These are phyloP conservation scores for Russula olivacea DNA, from an alignment of 768 basidiomycete genomes.

Conservation along the genomic window DNA sequence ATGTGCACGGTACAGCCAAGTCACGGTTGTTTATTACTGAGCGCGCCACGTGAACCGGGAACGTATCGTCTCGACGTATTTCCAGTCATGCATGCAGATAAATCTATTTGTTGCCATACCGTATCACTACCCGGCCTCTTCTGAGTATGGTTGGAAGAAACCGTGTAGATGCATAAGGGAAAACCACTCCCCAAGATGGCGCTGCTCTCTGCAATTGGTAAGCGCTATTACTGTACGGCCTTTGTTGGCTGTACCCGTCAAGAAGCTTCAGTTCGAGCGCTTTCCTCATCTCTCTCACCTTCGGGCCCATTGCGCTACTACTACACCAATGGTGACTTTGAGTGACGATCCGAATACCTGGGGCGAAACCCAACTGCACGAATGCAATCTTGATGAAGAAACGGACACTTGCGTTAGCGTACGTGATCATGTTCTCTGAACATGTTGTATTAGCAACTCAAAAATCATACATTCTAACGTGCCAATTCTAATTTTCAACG, in stretches of 20 bases:
- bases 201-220: background rate
- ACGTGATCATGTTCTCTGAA: background rate
- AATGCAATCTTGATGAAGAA: background rate
- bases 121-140: too few species aligned
- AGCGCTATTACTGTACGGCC: background rate
- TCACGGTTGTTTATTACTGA: background rate
- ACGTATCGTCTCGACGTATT: background rate
- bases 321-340: background rate
- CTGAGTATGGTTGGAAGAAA: background rate
- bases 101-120: background rate
- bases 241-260: background rate
- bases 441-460: background rate
- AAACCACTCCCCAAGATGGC: too few species aligned
- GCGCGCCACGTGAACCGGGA: background rate
- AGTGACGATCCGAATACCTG: background rate
- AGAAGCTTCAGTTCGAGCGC: background rate
- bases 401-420: background rate
- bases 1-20: background rate
- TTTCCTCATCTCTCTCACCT: background rate
- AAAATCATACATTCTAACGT: background rate
- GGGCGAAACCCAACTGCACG: background rate
- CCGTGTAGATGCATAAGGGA: too few species aligned
- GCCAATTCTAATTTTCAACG: background rate
- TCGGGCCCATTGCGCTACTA: background rate
- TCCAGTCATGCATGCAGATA: too few species aligned